Percentiles rank a stretch among this genome's conserved stretches.
Evolutionary conservation across 768 basidiomycete genomes (phyloP).

Genomic region (Daedaleopsis sinensis): DNA sequence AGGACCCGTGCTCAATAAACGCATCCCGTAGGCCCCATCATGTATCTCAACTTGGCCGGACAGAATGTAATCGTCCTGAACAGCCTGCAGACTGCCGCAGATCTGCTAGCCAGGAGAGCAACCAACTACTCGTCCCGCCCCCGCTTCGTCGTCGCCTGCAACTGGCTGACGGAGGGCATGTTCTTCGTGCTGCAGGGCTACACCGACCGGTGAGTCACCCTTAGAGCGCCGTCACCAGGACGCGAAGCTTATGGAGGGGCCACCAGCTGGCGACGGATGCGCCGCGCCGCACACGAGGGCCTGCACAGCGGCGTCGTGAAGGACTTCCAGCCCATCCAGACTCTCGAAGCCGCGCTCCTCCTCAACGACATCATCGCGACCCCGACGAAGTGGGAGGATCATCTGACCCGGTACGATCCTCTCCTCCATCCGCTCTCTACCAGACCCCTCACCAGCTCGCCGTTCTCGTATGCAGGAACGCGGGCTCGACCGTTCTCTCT

Average conservation of each 20-base stretch:
- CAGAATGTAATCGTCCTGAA: conserved; percentile 18
- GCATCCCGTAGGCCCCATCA: conserved; percentile 15
- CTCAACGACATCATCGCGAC: conserved; percentile 31
- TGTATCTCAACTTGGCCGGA: conserved; percentile 22
- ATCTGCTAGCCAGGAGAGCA: conserved; percentile 20
- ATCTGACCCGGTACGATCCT: conserved; percentile 28
- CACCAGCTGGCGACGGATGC: conserved; percentile 39
- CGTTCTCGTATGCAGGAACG: conserved; percentile 19
- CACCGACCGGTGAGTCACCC: conserved; percentile 24
- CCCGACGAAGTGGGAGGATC: conserved; percentile 34
- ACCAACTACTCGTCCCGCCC: conserved; percentile 31
- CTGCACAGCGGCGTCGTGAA: conserved; percentile 30
- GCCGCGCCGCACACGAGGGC: conserved; percentile 38
- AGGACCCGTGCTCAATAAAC: neutral
- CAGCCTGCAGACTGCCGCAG: conserved; percentile 3
- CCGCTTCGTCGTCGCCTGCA: conserved; percentile 30
- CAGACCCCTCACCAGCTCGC: neutral
- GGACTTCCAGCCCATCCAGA: conserved; percentile 31
- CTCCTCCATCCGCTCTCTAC: too few species aligned
- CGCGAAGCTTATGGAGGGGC: neutral
- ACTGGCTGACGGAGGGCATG: conserved; percentile 36
- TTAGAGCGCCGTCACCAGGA: neutral
- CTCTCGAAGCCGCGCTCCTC: conserved; percentile 35
- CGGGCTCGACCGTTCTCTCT: conserved; percentile 34
- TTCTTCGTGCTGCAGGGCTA: conserved; percentile 29